These are phyloP conservation scores for Hypsizygus marmoreus DNA, from an alignment of 768 basidiomycete genomes.

Conservation along the genomic window DNA sequence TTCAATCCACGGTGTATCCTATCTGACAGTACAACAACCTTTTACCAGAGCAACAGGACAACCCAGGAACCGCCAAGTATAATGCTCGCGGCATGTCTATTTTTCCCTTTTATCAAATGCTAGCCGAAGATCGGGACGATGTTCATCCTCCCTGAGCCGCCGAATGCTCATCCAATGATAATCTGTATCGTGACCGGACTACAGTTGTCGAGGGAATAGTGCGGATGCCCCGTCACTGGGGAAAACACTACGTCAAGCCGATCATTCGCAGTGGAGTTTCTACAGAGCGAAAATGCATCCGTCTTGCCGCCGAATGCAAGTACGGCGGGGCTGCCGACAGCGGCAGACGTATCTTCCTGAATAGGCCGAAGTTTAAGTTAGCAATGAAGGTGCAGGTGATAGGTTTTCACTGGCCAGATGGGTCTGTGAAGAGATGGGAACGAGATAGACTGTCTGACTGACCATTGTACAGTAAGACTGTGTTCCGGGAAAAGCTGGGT, in stretches of 20 bases:
- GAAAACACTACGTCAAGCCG: slow-evolving; percentile 44
- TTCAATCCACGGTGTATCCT: no score
- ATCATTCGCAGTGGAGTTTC: slow-evolving; percentile 41
- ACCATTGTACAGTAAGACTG: slow-evolving; percentile 44
- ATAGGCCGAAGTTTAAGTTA: neutral
- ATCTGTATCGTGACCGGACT: slow-evolving; percentile 40
- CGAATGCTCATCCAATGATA: no score
- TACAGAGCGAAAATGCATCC: slow-evolving; percentile 44
- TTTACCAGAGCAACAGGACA: no score
- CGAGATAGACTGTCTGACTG: slow-evolving; percentile 14
- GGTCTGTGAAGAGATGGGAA: neutral
- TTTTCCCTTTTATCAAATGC: no score
- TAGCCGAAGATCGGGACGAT: no score
- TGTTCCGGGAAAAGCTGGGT: slow-evolving; percentile 43
- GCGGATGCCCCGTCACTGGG: slow-evolving; percentile 43
- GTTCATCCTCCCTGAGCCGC: no score
- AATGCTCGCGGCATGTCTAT: no score
- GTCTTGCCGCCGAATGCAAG: slow-evolving; percentile 42
- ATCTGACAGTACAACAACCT: no score
- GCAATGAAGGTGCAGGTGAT: neutral
- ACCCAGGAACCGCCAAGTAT: no score
- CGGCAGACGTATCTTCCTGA: slow-evolving; percentile 28
- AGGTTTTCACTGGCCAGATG: neutral
- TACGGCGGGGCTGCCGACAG: slow-evolving; percentile 29
- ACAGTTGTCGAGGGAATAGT: slow-evolving; percentile 40